These are phyloP conservation scores for Penicillium dipodomyicola DNA, from an alignment of 495 filamentous ascomycete genomes.

Conservation along the genomic window DNA sequence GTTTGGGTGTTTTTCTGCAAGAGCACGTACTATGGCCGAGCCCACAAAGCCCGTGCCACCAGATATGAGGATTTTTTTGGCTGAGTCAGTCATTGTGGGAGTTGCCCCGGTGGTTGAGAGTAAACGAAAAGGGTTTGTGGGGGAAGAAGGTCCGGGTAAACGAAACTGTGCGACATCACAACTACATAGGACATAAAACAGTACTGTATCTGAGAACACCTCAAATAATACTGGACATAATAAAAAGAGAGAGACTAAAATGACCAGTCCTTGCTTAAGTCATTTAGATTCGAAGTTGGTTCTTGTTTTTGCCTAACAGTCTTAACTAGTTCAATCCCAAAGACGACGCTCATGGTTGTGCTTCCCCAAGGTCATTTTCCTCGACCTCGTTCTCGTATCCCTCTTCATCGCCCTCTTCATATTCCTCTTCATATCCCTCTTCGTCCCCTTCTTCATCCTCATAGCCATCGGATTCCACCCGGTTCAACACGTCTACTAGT, in stretches of 20 bases:
- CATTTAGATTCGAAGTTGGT: neutral
- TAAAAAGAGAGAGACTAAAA: neutral
- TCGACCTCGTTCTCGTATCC: neutral
- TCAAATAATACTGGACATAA: neutral
- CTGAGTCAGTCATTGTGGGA: slow-evolving; percentile 12
- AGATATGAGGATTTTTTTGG: slow-evolving; percentile 48
- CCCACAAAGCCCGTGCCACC: slow-evolving; percentile 56
- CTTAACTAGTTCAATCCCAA: neutral
- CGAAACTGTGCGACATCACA: slow-evolving; percentile 1
- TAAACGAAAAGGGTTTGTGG: neutral
- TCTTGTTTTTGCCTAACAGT: neutral
- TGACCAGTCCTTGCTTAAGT: neutral
- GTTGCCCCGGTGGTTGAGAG: slow-evolving; percentile 5
- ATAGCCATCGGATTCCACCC: neutral
- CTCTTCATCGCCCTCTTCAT: neutral
- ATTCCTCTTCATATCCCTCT: neutral
- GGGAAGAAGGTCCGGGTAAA: neutral
- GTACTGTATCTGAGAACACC: neutral
- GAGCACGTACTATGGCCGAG: slow-evolving; percentile 40
- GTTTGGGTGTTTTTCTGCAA: slow-evolving; percentile 41
- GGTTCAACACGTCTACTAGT: slow-evolving; percentile 7
- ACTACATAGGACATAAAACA: neutral
- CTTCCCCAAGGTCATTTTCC: neutral
- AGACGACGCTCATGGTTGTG: neutral
- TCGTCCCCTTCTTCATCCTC: neutral